Evolutionary conservation across 148 eudicot species (phyloP), one percentile per base, ranked within the genome.

Genomic region (Persicaria tinctoria): DNA sequence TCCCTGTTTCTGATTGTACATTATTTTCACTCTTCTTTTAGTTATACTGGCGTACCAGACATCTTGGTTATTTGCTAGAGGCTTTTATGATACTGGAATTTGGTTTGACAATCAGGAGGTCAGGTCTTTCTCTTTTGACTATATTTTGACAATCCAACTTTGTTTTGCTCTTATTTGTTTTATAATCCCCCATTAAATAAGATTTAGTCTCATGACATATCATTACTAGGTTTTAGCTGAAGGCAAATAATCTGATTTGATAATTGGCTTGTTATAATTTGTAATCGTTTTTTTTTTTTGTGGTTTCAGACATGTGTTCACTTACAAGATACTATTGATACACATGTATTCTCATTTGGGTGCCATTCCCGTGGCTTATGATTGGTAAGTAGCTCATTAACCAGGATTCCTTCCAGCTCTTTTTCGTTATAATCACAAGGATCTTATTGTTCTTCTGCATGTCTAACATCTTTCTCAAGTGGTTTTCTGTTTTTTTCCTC

Each of bases 41-140:
- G 97, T 83, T 94, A 71, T 94, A 86, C 78, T 94, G 98, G 98
- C 91, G 86, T 76, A 94, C 90, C 55, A 82, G 84, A 76, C 74
- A 83, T 80, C 75, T 84, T 73, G 97, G 98, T 49, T 94, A 94
- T 88, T 79, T 91, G 84, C 78, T 94, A 83, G 98, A 91, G 84
- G 80, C 97, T 11, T 80, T 94, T 71, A 90, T 91, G 96, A 78
- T 91, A 70, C 82, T 91, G 83, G 98, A 94, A 82, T 83, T 94
- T 38, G 98, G 98, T 51, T 86, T 94, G 79, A 78, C 84, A 75
- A 79, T 91, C 78, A 82, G 90, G 83, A 91, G 98, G 98, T 93
- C 74, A 77, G 89, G 64, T 73, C 17, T 11, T 3, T 66, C n/a
- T 66, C 68, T 59, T 60, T 63, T 11, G 14, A 66, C 70, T 66